Base-by-base conservation (phyloP, 495 filamentous ascomycete genomes). In the Penicillium bialowiezense region DNA sequence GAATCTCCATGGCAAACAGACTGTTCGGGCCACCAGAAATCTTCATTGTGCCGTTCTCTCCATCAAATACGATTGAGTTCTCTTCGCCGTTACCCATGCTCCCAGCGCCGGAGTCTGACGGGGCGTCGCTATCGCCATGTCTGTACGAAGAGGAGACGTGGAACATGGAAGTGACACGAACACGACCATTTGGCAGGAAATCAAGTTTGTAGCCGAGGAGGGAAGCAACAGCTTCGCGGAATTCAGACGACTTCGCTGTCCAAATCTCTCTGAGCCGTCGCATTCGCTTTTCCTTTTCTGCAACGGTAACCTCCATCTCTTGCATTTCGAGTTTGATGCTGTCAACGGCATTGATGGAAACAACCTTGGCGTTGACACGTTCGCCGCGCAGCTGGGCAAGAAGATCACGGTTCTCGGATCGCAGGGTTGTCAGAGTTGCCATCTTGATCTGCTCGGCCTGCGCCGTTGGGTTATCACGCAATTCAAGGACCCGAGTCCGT, bases 31-130 rank as follows among this genome's bases (percentile, higher is more conserved):
- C 93, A 5, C 93, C 93, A 13, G 84, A 86, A 50, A 97, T 86
- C 74, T 97, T 97, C 93, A 98, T 98, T 18, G 89, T 96, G 20
- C 93, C 83, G 52, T 87, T 86, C 68, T 97, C 92, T 18, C 92
- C 95, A 71, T 99, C 93, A 69, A 99, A 97, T 1, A 96, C 82
- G 50, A 99, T 95, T 39, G 85, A 90, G 53, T 92, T 95, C 51
- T 79, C 77, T 55, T 71, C 73, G 4, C 66, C 73, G 34, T 72
- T 65, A 44, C 76, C 90, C 88, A 64, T 88, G 79, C 63, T 79
- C 36, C 71, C 80, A 45, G 68, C 64, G 0, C 71, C 73, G n/a
- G 70, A 61, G 45, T 73, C 67, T 5, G 65, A 56, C 28, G 68
- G 71, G 10, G 77, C 70, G 54, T 70, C 57, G 17, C 66, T 51